Conservation (phyloP, 1,284 basidiomycete genomes). For the Cutaneotrichosporon cyanovorans region DNA sequence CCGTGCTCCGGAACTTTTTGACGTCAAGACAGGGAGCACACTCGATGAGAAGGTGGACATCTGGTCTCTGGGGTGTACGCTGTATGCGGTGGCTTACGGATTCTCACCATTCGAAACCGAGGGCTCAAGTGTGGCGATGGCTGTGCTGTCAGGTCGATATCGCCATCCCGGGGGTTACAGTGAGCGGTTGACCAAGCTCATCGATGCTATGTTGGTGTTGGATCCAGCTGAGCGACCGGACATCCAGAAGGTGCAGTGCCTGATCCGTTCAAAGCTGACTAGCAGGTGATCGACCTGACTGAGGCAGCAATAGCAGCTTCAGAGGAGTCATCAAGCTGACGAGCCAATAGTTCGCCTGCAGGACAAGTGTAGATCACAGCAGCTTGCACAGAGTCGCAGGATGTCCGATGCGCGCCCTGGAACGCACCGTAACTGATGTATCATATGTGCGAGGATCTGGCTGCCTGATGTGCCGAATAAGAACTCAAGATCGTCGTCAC, state of each 20-base stretch:
- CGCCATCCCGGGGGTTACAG: slow-evolving; percentile 65
- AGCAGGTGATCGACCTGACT: slow-evolving; percentile 60
- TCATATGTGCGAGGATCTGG: too few species aligned
- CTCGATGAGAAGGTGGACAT: slow-evolving; percentile 95
- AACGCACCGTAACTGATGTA: too few species aligned
- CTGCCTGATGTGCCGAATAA: too few species aligned
- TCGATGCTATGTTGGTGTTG: slow-evolving; percentile 73
- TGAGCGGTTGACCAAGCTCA: slow-evolving; percentile 66
- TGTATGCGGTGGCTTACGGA: slow-evolving; percentile 84
- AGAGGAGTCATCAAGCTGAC: too few species aligned
- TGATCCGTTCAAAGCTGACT: slow-evolving; percentile 6
- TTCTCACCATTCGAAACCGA: slow-evolving; percentile 87
- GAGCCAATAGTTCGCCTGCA: too few species aligned
- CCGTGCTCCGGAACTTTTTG: slow-evolving; percentile 87
- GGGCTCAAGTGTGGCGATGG: slow-evolving; percentile 91
- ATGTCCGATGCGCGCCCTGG: too few species aligned
- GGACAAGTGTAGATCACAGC: too few species aligned
- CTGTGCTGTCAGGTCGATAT: slow-evolving; percentile 82
- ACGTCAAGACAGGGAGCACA: slow-evolving; percentile 78
- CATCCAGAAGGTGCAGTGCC: slow-evolving; percentile 62
- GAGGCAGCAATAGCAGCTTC: slow-evolving; percentile 49
- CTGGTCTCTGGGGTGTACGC: slow-evolving; percentile 87
- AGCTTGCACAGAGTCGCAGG: too few species aligned
- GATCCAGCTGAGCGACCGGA: slow-evolving; percentile 72
- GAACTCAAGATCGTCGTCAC: too few species aligned